Evolutionary conservation across 805 yeast genomes (phyloP).

Genomic region (Candida oleophila): DNA sequence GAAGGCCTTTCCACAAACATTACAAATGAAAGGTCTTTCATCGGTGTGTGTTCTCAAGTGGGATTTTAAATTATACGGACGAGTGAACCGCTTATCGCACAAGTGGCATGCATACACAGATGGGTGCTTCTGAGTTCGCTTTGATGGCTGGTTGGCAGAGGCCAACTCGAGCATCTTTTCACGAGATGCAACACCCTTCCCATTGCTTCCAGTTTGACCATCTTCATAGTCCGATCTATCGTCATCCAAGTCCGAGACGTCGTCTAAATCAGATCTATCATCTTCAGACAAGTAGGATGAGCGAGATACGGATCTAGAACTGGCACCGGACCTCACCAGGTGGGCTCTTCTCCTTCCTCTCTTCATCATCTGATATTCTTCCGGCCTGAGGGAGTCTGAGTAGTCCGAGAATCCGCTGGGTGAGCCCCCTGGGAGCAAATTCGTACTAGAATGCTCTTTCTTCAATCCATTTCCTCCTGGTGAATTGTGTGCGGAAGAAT

Average conservation of each 20-base stretch:
- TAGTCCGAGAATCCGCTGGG: slow-evolving; percentile 15
- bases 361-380: slow-evolving; percentile 39
- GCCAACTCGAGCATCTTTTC: slow-evolving; percentile 70
- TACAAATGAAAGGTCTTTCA: slow-evolving; percentile 75
- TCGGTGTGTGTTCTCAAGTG: slow-evolving; percentile 89
- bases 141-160: slow-evolving; percentile 50
- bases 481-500: slow-evolving; percentile 30
- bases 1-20: slow-evolving; percentile 75
- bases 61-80: slow-evolving; percentile 90
- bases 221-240: slow-evolving; percentile 24
- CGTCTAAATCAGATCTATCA: slow-evolving; percentile 24
- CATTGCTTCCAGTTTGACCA: slow-evolving; percentile 13
- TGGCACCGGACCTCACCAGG: slow-evolving; percentile 27
- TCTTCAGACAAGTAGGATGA: slow-evolving; percentile 13
- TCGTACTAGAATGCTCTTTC: neutral
- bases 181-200: slow-evolving; percentile 28
- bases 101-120: slow-evolving; percentile 74
- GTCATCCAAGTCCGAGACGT: slow-evolving; percentile 24
- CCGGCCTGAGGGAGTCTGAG: slow-evolving; percentile 26
- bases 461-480: slow-evolving; percentile 13
- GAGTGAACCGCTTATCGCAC: slow-evolving; percentile 83
- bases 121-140: slow-evolving; percentile 68
- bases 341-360: slow-evolving; percentile 40
- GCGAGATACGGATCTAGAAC: slow-evolving; percentile 22
- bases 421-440: slow-evolving; percentile 9